A percentile compares a stretch with the other conserved stretches of the same genome.
Conservation (phyloP, 352 stramenopile genomes). For the Globisporangium emineosum region DNA sequence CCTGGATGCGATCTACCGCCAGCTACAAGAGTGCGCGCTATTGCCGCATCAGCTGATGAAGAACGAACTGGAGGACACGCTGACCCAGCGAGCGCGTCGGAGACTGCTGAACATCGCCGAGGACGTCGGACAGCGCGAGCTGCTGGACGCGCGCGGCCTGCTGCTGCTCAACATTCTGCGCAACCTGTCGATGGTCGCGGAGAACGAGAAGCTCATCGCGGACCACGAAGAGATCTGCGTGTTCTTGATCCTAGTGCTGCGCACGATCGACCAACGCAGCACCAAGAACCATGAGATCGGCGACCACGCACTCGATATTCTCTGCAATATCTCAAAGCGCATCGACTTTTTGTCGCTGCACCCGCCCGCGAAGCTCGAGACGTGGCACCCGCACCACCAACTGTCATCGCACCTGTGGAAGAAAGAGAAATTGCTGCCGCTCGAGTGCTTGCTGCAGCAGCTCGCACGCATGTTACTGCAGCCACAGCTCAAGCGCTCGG, state of each 20-base stretch:
- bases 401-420: constrained; percentile 60
- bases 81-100: constrained; percentile 19
- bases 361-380: constrained; percentile 43
- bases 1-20: constrained; percentile 70
- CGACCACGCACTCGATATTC: constrained; percentile 71
- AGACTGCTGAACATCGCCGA: constrained; percentile 46
- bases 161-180: constrained; percentile 77
- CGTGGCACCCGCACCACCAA: constrained; percentile 63
- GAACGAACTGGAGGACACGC: constrained; percentile 9
- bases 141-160: constrained; percentile 50
- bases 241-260: constrained; percentile 59
- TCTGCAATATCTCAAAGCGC: constrained; percentile 65
- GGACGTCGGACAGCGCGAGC: constrained; percentile 43
- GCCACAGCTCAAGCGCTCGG: constrained; percentile 37
- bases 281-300: constrained; percentile 41
- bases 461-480: constrained; percentile 40
- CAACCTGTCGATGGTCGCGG: constrained; percentile 69
- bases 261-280: constrained; percentile 30
- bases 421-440: constrained; percentile 48
- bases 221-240: constrained; percentile 64
- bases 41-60: constrained; percentile 32
- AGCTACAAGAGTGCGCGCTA: constrained; percentile 52
- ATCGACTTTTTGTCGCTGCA: constrained; percentile 71
- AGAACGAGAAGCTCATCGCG: constrained; percentile 64
- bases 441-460: constrained; percentile 63